Evolutionary conservation across 352 stramenopile species (phyloP).

Genomic region (Pythium aquatile): DNA sequence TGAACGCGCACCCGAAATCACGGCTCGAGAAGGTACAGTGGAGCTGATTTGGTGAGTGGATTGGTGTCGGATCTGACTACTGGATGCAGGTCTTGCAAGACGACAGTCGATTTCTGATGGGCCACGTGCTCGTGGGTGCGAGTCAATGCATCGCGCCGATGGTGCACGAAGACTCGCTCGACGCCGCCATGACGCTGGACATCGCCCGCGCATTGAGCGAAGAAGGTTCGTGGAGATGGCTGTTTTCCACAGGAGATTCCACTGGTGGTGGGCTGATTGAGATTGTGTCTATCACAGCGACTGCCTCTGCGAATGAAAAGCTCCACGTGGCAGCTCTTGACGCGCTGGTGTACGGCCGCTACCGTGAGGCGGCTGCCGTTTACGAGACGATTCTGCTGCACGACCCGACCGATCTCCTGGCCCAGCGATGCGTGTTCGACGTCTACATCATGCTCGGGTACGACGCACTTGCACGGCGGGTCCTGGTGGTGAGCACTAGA

Average conservation of each 20-base stretch:
- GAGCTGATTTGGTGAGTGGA: neutral
- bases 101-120: slow-evolving; percentile 75
- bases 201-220: slow-evolving; percentile 32
- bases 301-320: slow-evolving; percentile 46
- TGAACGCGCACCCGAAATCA: slow-evolving; percentile 78
- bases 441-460: slow-evolving; percentile 80
- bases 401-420: slow-evolving; percentile 66
- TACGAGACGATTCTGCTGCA: slow-evolving; percentile 82
- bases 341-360: slow-evolving; percentile 61
- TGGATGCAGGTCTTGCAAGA: slow-evolving; percentile 42
- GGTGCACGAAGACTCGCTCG: slow-evolving; percentile 63
- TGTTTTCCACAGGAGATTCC: neutral
- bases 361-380: slow-evolving; percentile 59
- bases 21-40: slow-evolving; percentile 52
- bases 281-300: slow-evolving; percentile 16
- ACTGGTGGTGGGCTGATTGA: neutral
- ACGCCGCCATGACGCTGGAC: slow-evolving; percentile 39
- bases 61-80: neutral
- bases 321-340: slow-evolving; percentile 75
- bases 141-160: slow-evolving; percentile 69
- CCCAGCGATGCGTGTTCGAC: slow-evolving; percentile 76
- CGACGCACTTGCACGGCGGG: slow-evolving; percentile 5
- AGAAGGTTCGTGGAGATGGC: slow-evolving; percentile 9
- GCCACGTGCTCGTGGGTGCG: slow-evolving; percentile 74
- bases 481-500: neutral